Base-by-base conservation (phyloP, 2,329 filamentous ascomycete species). In the Claviceps maximensis region DNA sequence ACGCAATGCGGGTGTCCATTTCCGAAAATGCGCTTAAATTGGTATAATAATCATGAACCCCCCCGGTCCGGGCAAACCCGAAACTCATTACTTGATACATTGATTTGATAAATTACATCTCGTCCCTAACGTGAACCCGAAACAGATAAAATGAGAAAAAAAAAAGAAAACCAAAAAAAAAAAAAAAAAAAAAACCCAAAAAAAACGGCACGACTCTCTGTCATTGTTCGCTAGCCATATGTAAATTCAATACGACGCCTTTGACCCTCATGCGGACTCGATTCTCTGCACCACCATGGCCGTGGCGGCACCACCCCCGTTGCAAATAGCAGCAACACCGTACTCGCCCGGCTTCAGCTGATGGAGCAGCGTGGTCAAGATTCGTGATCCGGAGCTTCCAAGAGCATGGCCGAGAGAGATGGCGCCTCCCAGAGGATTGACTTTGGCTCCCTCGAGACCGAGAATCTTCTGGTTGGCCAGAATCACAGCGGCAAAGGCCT, bases 401-500 rank as follows among this genome's bases (percentile, higher is more conserved):
- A 97, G 75, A 4, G 91, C 90, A 65, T 97, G 91, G 21, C 91
- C 91, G 2, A 96, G 74, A 0, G 90, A 88, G 62, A 97, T 95
- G 49, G 91, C 91, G 56, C 91, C 91, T 53, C 91, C 91, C 2
- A 94, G 77, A 47, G 85, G 85, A 69, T 97, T 96, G 45, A 96
- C 87, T 38, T 81, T 84, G 42, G 87, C 87, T 47, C 79, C 76
- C 58, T 90, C 79, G 2, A 96, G 79, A 45, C 86, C 87, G 36
- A 95, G 79, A 57, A 94, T 89, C 84, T 95, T 90, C 63, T 88
- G 85, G 65, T 97, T 96, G 44, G 91, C 90, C 66, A 93, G 89
- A 69, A 96, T 93, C 31, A 96, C 90, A 4, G 87, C 88, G 29
- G 93, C 91, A 66, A 98, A 98, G 0, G 93, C 93, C 72, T 98